Base-by-base conservation (phyloP, 1,284 basidiomycete species). In the Trametes hirsuta region DNA sequence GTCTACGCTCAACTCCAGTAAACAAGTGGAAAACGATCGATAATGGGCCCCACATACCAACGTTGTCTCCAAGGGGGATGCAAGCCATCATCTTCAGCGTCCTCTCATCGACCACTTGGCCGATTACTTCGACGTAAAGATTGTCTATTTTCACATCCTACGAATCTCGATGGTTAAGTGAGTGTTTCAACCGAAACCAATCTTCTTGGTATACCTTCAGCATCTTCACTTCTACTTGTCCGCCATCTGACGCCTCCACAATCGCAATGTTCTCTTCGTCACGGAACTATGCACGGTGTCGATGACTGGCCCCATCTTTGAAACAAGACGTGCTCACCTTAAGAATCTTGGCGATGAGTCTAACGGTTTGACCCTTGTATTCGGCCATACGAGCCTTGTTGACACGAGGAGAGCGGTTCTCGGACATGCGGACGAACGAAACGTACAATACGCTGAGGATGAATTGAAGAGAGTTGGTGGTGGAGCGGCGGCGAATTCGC, bases 61-160 rank as follows among this genome's bases (percentile, higher is more conserved):
- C 76, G 21, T 84, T 79, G 24, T 78, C 69, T 2, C 91, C 90
- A 63, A 94, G 70, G 69, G 84, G 82, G 58, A 90, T 81, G 62
- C 80, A 82, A 0, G 79, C 81, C 66, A 87, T 70, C 71, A 88
- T 83, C 67, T 85, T 87, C 59, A 96, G 74, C 0, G 81, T 84
- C 21, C 84, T 79, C 39, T 84, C 78, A 58, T 87, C 82, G 35
- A 79, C 61, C 8, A 90, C 91, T 5, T 74, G 82, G 8, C 93
- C 94, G 45, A 96, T 82, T 54, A 95, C 76, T 74, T 96, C 94
- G 47, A 92, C 78, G 61, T 79, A 94, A 6, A 80, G 76, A 47
- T 85, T 84, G 0, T 74, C 73, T 48, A 88, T 74, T 40, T 78
- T 72, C 44, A 79, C 74, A 55, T 79, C 79, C 85, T 89, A 21